phyloP scores from a whole-genome alignment of 768 basidiomycete species.

The Trichaptum fuscoviolaceum region DNA sequence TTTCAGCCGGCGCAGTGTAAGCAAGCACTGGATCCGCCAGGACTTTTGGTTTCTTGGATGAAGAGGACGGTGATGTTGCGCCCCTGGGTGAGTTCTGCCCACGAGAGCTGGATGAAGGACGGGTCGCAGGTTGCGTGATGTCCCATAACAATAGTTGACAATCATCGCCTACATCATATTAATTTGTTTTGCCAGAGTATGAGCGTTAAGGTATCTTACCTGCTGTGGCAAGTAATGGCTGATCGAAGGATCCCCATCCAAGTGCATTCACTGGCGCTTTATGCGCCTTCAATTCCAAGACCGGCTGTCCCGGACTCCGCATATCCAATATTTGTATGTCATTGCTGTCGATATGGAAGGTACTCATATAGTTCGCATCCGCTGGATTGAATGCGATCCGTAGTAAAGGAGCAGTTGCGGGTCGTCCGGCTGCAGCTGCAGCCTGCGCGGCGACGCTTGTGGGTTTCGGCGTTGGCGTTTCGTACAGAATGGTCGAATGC shows the following conservation, averaged over 20 bases:
- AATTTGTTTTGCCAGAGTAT: too few relatives aligned
- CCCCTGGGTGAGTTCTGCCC: slow-evolving; percentile 71
- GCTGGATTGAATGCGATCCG: slow-evolving; percentile 89
- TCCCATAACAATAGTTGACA: slow-evolving; percentile 95
- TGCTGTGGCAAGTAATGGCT: slow-evolving; percentile 81
- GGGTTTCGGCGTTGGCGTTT: slow-evolving; percentile 79
- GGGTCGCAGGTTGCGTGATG: slow-evolving; percentile 56
- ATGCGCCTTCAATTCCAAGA: slow-evolving; percentile 86
- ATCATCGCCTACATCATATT: slow-evolving; percentile 66
- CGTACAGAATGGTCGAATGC: slow-evolving; percentile 97
- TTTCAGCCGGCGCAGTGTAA: slow-evolving; percentile 71
- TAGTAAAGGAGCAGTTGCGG: slow-evolving; percentile 74
- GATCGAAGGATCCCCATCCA: slow-evolving; percentile 85
- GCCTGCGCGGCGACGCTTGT: slow-evolving; percentile 53
- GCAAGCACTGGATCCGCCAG: slow-evolving; percentile 79
- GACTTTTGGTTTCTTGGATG: slow-evolving; percentile 50
- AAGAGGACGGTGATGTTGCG: slow-evolving; percentile 35
- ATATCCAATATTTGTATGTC: slow-evolving; percentile 95
- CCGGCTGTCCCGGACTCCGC: slow-evolving; percentile 93
- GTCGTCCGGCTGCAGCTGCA: slow-evolving; percentile 55
- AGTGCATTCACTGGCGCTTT: slow-evolving; percentile 78
- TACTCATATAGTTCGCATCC: slow-evolving; percentile 93
- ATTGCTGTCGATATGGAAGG: slow-evolving; percentile 89
- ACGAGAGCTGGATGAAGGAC: slow-evolving; percentile 64
- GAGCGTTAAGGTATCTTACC: slow-evolving; percentile 54